Percentiles rank a stretch among this genome's conserved stretches.
These are phyloP conservation scores for Neurospora sp. DNA, from an alignment of 495 filamentous ascomycete species.

Conservation along the genomic window DNA sequence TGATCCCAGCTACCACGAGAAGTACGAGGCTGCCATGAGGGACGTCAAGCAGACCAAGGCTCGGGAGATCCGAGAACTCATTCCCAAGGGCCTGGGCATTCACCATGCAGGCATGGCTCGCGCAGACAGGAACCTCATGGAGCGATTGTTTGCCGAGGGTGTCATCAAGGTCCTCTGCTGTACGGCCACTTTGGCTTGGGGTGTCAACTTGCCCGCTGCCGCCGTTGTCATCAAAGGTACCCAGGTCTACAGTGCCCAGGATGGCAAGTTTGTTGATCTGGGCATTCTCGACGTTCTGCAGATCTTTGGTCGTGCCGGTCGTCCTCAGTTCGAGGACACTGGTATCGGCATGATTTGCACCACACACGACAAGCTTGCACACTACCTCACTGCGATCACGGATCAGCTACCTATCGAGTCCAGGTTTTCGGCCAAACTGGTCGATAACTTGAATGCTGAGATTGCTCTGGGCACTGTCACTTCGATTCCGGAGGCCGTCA, in stretches of 20 bases:
- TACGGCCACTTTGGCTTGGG: slow-evolving; percentile 96
- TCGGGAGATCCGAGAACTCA: slow-evolving; percentile 75
- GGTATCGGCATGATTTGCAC: slow-evolving; percentile 97
- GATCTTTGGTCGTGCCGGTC: slow-evolving; percentile 96
- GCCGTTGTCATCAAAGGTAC: slow-evolving; percentile 98
- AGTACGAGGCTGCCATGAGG: slow-evolving; percentile 61
- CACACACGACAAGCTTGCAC: slow-evolving; percentile 80
- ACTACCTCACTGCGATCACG: slow-evolving; percentile 88
- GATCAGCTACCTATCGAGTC: slow-evolving; percentile 96
- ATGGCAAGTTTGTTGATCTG: slow-evolving; percentile 92
- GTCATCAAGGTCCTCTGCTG: slow-evolving; percentile 93
- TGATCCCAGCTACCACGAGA: slow-evolving; percentile 59
- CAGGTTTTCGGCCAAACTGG: slow-evolving; percentile 75
- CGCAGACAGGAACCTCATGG: slow-evolving; percentile 87
- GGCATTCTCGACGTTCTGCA: slow-evolving; percentile 96
- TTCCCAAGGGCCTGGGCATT: slow-evolving; percentile 82
- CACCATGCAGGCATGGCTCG: slow-evolving; percentile 95
- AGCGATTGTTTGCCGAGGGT: slow-evolving; percentile 79
- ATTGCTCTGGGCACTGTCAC: slow-evolving; percentile 91
- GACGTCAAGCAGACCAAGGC: slow-evolving; percentile 79
- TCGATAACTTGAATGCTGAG: slow-evolving; percentile 96
- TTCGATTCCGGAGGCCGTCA: slow-evolving; percentile 83
- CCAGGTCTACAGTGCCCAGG: slow-evolving; percentile 89
- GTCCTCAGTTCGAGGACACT: slow-evolving; percentile 91
- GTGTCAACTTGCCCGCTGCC: slow-evolving; percentile 95